These are phyloP conservation scores for Pseudonitzschia multiseries DNA, from an alignment of 108 stramenopile species.

Conservation along the genomic window DNA sequence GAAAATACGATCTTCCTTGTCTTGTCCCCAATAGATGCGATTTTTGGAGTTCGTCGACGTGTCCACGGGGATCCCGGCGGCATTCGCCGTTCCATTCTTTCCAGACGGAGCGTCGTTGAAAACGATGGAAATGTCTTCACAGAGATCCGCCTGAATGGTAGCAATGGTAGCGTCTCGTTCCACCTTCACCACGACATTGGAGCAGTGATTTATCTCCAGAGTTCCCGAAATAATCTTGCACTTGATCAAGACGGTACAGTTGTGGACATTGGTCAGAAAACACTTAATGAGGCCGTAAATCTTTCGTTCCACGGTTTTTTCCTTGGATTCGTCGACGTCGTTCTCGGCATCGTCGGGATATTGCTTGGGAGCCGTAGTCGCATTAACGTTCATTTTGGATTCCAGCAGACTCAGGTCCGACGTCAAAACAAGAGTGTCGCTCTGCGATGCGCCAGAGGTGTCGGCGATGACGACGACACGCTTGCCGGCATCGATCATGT, in stretches of 20 bases:
- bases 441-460: slow-evolving; percentile 53
- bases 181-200: slow-evolving; percentile 54
- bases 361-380: slow-evolving; percentile 54
- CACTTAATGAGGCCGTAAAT: slow-evolving; percentile 74
- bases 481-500: slow-evolving; percentile 77
- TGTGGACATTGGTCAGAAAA: slow-evolving; percentile 66
- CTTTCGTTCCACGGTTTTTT: slow-evolving; percentile 23
- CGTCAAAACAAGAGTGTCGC: slow-evolving; percentile 70
- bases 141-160: slow-evolving; percentile 85
- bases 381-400: slow-evolving; percentile 58
- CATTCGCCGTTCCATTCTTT: slow-evolving; percentile 45
- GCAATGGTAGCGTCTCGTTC: slow-evolving; percentile 75
- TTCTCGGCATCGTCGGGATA: slow-evolving; percentile 80
- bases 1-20: slow-evolving; percentile 80
- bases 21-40: slow-evolving; percentile 75
- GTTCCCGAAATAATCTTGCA: slow-evolving; percentile 88
- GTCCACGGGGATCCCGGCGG: slow-evolving; percentile 7
- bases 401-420: slow-evolving; percentile 79
- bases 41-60: slow-evolving; percentile 16
- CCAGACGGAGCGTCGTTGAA: slow-evolving; percentile 78
- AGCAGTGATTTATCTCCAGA: slow-evolving; percentile 76
- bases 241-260: slow-evolving; percentile 76
- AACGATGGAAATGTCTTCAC: slow-evolving; percentile 59
- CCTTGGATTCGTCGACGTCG: slow-evolving; percentile 20
- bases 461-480: slow-evolving; percentile 70